Base-by-base conservation (phyloP, 2,329 filamentous ascomycete genomes). In the Pseudogymnoascus sp. region DNA sequence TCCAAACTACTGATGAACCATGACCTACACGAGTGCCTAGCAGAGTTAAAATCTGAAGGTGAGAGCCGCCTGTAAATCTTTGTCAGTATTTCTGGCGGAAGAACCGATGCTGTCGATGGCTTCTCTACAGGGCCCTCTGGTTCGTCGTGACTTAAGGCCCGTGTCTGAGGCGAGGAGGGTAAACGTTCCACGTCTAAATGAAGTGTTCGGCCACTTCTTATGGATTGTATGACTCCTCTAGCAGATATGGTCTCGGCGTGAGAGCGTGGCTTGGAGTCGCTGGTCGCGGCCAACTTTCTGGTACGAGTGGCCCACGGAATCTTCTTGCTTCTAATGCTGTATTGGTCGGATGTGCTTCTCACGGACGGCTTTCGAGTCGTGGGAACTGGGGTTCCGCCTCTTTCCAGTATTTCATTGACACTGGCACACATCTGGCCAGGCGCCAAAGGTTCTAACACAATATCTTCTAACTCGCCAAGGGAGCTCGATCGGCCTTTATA, bases 1-100 rank as follows among this genome's bases (percentile, higher is more conserved):
- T 85, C 75, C n/a, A 88, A 71, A 60, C 84, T 83, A 21, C 79
- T 79, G 38, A 79, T 72, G 75, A 87, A 84, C 86, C 84, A 89
- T 37, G 74, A 72, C 53, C 80, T 79, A 69, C 85, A 89, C 16
- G 80, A 80, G 65, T 83, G 81, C 16, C 86, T 79, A 14, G 85
- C 84, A 62, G 82, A 77, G 68, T 89, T 82, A 70, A 87, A 88
- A 67, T 79, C 76, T 8, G 63, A 53, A 0, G 76, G 77, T 3
- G 65, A 53, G 4, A 79, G 71, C 6, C 70, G 65, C 11, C 40
- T 49, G 64, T 75, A 77, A 9, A 79, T 72, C 5, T 75, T 68
- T 16, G 76, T 72, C 1, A 78, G 56, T 5, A 77, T 75, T 64
- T 79, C 77, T 11, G 72, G 75, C 16, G 66, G 70, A 42, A 60